Conservation (phyloP, 495 filamentous ascomycete species). For the Astrocystis sublimbata region DNA sequence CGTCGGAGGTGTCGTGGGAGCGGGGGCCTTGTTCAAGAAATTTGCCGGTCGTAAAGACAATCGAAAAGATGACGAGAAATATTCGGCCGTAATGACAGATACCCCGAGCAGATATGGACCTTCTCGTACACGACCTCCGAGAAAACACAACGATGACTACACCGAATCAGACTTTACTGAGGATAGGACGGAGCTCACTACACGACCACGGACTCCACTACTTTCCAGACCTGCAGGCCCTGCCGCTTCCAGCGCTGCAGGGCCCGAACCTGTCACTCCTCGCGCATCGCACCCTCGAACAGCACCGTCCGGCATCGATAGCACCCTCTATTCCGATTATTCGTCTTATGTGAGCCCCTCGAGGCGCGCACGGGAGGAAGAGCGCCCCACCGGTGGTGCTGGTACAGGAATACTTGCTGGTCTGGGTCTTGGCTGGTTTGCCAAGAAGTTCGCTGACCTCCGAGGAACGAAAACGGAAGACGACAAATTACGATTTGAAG, state of each 20-base stretch:
- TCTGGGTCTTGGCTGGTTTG: conserved; percentile 66
- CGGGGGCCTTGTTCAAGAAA: conserved; percentile 62
- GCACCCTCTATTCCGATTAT: conserved; percentile 48
- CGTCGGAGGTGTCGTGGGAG: conserved; percentile 67
- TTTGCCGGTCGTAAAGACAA: conserved; percentile 61
- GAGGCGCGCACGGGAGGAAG: conserved; percentile 37
- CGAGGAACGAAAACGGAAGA: conserved; percentile 65
- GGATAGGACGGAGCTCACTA: conserved; percentile 40
- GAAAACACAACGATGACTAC: conserved; percentile 34
- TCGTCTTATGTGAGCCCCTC: conserved; percentile 53
- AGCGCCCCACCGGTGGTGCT: conserved; percentile 44
- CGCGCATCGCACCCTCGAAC: conserved; percentile 43
- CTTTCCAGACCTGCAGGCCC: conserved; percentile 44
- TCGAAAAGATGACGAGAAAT: conserved; percentile 59
- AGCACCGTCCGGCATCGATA: conserved; percentile 40
- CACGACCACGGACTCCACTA: conserved; percentile 39
- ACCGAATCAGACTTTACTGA: conserved; percentile 52
- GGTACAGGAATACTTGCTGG: conserved; percentile 65
- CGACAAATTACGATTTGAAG: conserved; percentile 59
- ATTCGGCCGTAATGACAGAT: conserved; percentile 54
- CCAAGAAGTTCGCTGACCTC: conserved; percentile 62
- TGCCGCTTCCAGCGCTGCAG: conserved; percentile 38
- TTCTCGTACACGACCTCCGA: conserved; percentile 35
- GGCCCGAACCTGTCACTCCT: conserved; percentile 40
- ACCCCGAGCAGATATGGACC: conserved; percentile 47